These are phyloP conservation scores for Croton setiger DNA, from an alignment of 441 rosid genomes.

Conservation along the genomic window DNA sequence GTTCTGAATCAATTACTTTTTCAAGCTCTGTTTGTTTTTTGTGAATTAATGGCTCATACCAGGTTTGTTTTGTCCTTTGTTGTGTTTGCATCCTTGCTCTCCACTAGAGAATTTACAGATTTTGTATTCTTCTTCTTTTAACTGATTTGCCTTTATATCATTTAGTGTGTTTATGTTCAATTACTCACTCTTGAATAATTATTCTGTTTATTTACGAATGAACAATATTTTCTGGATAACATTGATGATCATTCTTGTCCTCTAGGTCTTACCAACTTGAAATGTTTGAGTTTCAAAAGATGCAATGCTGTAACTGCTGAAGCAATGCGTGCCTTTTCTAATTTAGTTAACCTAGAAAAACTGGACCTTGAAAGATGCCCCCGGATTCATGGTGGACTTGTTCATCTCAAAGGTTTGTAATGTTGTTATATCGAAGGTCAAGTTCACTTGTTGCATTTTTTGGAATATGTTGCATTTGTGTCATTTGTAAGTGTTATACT, in stretches of 20 bases:
- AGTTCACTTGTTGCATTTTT: not conserved
- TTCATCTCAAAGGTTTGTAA: constrained; percentile 57
- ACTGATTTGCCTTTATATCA: not conserved
- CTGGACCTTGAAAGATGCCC: constrained; percentile 86
- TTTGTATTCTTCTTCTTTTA: not conserved
- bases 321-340: constrained; percentile 60
- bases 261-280: constrained; percentile 65
- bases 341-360: constrained; percentile 60
- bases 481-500: not conserved
- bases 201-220: not conserved
- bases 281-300: constrained; percentile 59
- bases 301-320: constrained; percentile 55
- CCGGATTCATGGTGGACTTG: constrained; percentile 64
- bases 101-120: not conserved
- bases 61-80: not conserved
- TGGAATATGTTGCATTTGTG: not conserved
- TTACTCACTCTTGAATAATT: not conserved
- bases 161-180: constrained; percentile 1
- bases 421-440: not conserved
- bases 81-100: not conserved
- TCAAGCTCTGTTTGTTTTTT: not conserved
- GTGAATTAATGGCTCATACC: not conserved
- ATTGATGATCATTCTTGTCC: constrained; percentile 3
- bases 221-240: not conserved
- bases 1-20: not conserved